A percentile compares a stretch with the other conserved stretches of the same genome.
These are phyloP conservation scores for Diaporthe eres DNA, from an alignment of 2,329 filamentous ascomycete genomes.

Conservation along the genomic window DNA sequence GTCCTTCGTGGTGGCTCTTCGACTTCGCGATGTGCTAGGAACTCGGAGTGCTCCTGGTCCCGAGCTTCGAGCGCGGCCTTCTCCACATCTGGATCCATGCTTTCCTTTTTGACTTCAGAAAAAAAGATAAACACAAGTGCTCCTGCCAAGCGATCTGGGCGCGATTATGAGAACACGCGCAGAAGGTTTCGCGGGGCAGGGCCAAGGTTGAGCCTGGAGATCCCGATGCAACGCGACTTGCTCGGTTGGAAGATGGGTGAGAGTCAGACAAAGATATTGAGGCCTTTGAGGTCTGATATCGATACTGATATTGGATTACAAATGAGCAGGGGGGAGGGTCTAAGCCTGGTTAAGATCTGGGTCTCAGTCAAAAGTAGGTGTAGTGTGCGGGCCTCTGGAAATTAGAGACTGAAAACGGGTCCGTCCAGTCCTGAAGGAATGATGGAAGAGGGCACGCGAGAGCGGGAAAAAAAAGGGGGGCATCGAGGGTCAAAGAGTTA, in stretches of 20 bases:
- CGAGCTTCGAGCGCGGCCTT: constrained; percentile 37
- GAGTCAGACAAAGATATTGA: constrained; percentile 1
- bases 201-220: constrained; percentile 28
- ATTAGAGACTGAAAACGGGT: constrained; percentile 28
- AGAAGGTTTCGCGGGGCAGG: constrained; percentile 30
- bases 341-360: constrained; percentile 1
- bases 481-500: constrained; percentile 15
- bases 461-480: background rate
- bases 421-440: constrained; percentile 17
- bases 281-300: constrained; percentile 13
- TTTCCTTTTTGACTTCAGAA: constrained; percentile 17
- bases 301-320: constrained; percentile 11
- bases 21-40: constrained; percentile 40
- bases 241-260: background rate
- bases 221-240: constrained; percentile 5
- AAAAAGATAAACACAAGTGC: constrained; percentile 4
- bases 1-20: constrained; percentile 41
- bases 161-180: constrained; percentile 1
- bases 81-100: constrained; percentile 45
- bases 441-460: constrained; percentile 6
- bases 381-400: constrained; percentile 29
- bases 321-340: constrained; percentile 13
- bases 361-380: constrained; percentile 32
- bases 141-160: constrained; percentile 19
- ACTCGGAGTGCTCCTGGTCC: constrained; percentile 28